phyloP scores from a whole-genome alignment of 345 rosid species.

The Populus ilicifolia region DNA sequence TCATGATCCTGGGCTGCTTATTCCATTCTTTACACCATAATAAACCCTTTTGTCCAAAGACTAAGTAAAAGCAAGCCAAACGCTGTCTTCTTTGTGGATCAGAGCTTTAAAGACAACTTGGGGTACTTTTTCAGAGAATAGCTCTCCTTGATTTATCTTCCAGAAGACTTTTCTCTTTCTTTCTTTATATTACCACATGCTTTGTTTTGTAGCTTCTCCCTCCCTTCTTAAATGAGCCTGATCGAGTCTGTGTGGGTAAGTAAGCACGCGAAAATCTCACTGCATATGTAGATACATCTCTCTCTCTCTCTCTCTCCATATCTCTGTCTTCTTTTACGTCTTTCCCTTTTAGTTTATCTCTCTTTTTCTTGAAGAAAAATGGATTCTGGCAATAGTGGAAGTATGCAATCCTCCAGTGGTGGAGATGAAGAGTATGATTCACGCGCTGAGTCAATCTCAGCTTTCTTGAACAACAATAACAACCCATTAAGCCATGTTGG shows the following conservation, averaged over 20 bases:
- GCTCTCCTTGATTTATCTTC: conserved; percentile 20
- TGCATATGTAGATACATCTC: conserved; percentile 1
- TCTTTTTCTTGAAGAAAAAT: conserved; percentile 19
- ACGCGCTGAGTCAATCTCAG: conserved; percentile 56
- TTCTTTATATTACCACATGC: conserved; percentile 8
- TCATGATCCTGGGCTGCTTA: conserved; percentile 25
- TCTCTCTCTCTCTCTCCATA: conserved; percentile 19
- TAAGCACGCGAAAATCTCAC: not conserved
- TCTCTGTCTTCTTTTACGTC: conserved; percentile 18
- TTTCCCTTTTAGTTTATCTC: not conserved
- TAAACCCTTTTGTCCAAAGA: conserved; percentile 23
- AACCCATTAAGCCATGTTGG: conserved; percentile 20
- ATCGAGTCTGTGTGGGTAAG: conserved; percentile 6
- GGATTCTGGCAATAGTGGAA: conserved; percentile 80
- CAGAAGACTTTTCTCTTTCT: conserved; percentile 20
- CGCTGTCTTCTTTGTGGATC: conserved; percentile 33
- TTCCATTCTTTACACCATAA: conserved; percentile 11
- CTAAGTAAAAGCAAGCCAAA: conserved; percentile 15
- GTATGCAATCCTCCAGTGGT: conserved; percentile 80
- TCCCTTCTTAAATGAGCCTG: conserved; percentile 21
- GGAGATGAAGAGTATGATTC: conserved; percentile 78
- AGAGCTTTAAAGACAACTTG: conserved; percentile 33
- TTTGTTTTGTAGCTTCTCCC: conserved; percentile 12
- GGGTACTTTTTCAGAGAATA: conserved; percentile 33
- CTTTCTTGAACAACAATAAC: conserved; percentile 35